phyloP scores from a whole-genome alignment of 1,139 yeast genomes.

The Trichomonascaceae sp. region DNA sequence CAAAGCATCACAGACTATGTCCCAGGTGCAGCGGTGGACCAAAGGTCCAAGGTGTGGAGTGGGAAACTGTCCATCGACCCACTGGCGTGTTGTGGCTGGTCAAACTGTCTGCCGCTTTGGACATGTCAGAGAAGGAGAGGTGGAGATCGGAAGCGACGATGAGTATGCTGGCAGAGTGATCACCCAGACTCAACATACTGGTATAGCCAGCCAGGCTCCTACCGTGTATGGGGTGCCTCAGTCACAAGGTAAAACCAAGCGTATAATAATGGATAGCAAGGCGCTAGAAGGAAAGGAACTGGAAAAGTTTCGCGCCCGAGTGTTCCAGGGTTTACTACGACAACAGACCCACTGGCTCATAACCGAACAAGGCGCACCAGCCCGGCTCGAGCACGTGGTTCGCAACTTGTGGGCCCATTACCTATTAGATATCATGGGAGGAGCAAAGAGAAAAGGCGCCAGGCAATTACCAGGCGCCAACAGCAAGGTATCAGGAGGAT shows the following conservation, averaged over 20 bases:
- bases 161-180: slow-evolving; percentile 12
- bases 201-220: too few relatives aligned
- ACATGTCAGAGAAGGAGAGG: slow-evolving; percentile 71
- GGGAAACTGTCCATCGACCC: slow-evolving; percentile 72
- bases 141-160: slow-evolving; percentile 50
- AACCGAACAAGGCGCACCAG: slow-evolving; percentile 22
- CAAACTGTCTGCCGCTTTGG: slow-evolving; percentile 77
- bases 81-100: slow-evolving; percentile 65
- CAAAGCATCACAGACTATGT: too few relatives aligned
- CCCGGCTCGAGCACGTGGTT: slow-evolving; percentile 31
- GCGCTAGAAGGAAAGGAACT: background rate
- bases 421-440: too few relatives aligned
- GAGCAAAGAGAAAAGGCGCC: too few relatives aligned
- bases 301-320: slow-evolving; percentile 1
- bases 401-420: slow-evolving; percentile 37
- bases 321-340: slow-evolving; percentile 40
- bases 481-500: too few relatives aligned
- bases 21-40: slow-evolving; percentile 32
- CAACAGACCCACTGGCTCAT: slow-evolving; percentile 35
- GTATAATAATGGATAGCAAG: slow-evolving; percentile 4
- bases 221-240: too few relatives aligned
- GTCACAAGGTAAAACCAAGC: too few relatives aligned
- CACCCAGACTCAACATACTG: slow-evolving; percentile 10
- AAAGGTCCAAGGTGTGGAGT: slow-evolving; percentile 80
- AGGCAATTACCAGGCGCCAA: too few relatives aligned